phyloP scores from a whole-genome alignment of 1,284 basidiomycete species.

The Ganoderma boninense region DNA sequence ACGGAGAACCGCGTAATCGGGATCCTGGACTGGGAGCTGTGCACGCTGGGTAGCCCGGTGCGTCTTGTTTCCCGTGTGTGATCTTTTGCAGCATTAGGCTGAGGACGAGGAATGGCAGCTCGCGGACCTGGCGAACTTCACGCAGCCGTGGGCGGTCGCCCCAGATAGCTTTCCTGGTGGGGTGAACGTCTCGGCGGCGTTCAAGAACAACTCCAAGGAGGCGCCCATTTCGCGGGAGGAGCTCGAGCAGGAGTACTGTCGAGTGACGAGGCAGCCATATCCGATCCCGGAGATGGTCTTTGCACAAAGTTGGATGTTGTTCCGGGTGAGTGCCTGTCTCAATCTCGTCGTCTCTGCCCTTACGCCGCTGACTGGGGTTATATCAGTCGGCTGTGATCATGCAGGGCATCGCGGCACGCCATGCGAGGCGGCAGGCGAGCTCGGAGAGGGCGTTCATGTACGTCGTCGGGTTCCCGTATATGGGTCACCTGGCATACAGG shows the following conservation, averaged over 20 bases:
- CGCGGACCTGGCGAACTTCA: slow-evolving; percentile 92
- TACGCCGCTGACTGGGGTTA: not conserved
- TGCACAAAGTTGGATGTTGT: slow-evolving; percentile 88
- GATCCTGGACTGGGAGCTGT: slow-evolving; percentile 96
- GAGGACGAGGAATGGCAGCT: slow-evolving; percentile 57
- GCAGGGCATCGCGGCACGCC: slow-evolving; percentile 93
- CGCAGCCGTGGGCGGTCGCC: slow-evolving; percentile 84
- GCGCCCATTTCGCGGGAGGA: slow-evolving; percentile 77
- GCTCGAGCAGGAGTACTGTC: slow-evolving; percentile 82
- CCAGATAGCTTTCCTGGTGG: slow-evolving; percentile 39
- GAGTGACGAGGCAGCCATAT: slow-evolving; percentile 64
- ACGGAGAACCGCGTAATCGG: slow-evolving; percentile 93
- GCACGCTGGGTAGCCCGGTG: slow-evolving; percentile 89
- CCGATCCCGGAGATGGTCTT: slow-evolving; percentile 82
- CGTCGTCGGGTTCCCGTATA: slow-evolving; percentile 30
- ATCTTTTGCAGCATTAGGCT: not conserved
- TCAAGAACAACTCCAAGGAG: slow-evolving; percentile 67
- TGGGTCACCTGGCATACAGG: slow-evolving; percentile 30
- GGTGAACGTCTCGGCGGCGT: slow-evolving; percentile 47
- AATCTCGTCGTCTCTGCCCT: not conserved
- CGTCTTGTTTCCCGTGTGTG: slow-evolving; percentile 30
- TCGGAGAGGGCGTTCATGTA: slow-evolving; percentile 31
- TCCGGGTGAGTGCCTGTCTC: slow-evolving; percentile 65
- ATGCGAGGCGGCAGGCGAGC: slow-evolving; percentile 34
- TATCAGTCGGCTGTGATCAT: slow-evolving; percentile 82